A percentile compares a stretch with the other conserved stretches of the same genome.
phyloP scores from a whole-genome alignment of 352 stramenopile species.

The Pythium phragmitis region DNA sequence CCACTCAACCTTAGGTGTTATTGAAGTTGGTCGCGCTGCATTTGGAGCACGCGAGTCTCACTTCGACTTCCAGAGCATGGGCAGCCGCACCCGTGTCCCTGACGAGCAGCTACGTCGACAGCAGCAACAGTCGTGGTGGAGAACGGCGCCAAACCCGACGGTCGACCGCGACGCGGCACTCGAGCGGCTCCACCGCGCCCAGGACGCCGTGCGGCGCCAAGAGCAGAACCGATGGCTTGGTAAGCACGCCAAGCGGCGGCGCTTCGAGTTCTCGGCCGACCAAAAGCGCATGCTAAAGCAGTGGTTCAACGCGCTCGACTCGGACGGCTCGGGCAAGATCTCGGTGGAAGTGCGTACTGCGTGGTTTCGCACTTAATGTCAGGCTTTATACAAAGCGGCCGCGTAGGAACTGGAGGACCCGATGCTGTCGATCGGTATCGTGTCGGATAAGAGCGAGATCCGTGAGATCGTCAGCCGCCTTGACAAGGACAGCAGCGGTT shows the following conservation, averaged over 20 bases:
- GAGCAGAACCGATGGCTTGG: constrained; percentile 71
- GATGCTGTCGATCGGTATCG: constrained; percentile 78
- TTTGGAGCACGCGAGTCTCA: background rate
- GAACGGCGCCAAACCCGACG: constrained; percentile 26
- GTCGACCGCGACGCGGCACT: constrained; percentile 18
- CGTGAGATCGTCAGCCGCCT: constrained; percentile 53
- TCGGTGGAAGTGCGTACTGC: constrained; percentile 47
- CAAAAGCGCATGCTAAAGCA: constrained; percentile 77
- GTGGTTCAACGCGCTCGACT: constrained; percentile 75
- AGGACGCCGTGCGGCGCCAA: constrained; percentile 55
- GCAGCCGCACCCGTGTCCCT: background rate
- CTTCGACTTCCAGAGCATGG: background rate
- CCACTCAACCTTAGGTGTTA: background rate
- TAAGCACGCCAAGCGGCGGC: constrained; percentile 56
- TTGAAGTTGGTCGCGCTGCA: background rate
- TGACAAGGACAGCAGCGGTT: constrained; percentile 69
- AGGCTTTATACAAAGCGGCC: background rate
- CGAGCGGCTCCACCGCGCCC: constrained; percentile 33
- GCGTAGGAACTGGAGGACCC: constrained; percentile 63
- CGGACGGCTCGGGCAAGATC: constrained; percentile 69
- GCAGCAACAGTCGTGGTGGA: constrained; percentile 37
- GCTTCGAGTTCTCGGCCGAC: constrained; percentile 64
- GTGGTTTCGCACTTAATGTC: background rate
- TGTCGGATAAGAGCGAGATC: constrained; percentile 66
- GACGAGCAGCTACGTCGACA: background rate